phyloP scores from a whole-genome alignment of 805 yeast species.

The Aciculoconidium aculeatum region DNA sequence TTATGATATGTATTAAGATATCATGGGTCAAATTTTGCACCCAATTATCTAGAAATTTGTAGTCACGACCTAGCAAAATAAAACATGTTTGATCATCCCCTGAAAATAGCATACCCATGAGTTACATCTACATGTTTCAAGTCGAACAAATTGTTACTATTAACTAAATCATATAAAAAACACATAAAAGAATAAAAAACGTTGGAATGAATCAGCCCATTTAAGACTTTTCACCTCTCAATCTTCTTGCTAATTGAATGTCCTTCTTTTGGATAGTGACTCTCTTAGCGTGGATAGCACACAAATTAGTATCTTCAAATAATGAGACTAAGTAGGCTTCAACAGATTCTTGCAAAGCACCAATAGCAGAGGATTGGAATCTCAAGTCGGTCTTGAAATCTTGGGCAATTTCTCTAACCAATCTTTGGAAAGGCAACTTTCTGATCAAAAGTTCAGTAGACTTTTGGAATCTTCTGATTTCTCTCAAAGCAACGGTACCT shows the following conservation, averaged over 20 bases:
- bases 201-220: conserved; percentile 4
- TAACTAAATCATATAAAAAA: no score
- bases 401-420: conserved; percentile 43
- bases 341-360: conserved; percentile 44
- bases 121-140: no score
- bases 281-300: conserved; percentile 46
- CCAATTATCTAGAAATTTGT: no score
- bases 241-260: conserved; percentile 44
- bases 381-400: conserved; percentile 44
- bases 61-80: no score
- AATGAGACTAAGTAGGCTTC: conserved; percentile 43
- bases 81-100: no score
- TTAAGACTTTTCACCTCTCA: conserved; percentile 44
- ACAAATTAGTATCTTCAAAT: conserved; percentile 44
- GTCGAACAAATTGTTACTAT: no score
- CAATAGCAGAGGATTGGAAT: conserved; percentile 43
- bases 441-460: conserved; percentile 42
- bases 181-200: conserved; percentile 8
- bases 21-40: no score
- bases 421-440: conserved; percentile 45
- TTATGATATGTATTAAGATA: no score
- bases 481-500: conserved; percentile 46
- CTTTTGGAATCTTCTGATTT: conserved; percentile 44
- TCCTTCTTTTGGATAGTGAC: conserved; percentile 45
- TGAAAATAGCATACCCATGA: no score